Evolutionary conservation across 768 basidiomycete genomes (phyloP).

Genomic region (Mrakia frigida): DNA sequence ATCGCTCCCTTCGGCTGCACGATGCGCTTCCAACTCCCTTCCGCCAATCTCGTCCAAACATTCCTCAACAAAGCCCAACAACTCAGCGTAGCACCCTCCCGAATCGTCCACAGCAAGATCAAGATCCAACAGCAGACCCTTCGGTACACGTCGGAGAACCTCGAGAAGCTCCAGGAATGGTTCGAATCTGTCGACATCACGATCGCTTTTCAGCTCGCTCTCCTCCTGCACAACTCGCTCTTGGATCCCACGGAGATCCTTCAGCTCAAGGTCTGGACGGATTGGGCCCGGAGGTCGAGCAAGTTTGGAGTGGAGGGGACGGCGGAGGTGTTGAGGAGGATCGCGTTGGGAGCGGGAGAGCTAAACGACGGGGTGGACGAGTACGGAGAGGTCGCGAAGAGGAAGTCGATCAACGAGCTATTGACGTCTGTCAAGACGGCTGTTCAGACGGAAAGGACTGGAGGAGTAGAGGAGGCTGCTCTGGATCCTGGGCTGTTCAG

Average conservation of each 20-base stretch:
- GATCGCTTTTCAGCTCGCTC: neutral
- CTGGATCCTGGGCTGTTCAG: neutral
- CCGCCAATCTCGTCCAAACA: neutral
- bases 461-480: slow-evolving; percentile 27
- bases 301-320: neutral
- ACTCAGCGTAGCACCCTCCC: neutral
- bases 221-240: slow-evolving; percentile 2
- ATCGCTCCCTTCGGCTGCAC: slow-evolving; percentile 1
- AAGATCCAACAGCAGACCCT: slow-evolving; percentile 6
- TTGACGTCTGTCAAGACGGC: neutral
- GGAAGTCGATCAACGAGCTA: neutral
- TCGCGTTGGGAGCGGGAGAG: neutral
- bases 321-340: neutral
- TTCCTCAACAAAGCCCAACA: neutral
- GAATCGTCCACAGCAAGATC: neutral
- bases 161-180: neutral
- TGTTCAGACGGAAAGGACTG: slow-evolving; percentile 14
- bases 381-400: neutral
- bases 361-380: slow-evolving; percentile 1
- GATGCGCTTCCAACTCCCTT: neutral
- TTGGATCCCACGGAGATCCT: neutral
- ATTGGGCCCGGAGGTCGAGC: neutral
- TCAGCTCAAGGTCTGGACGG: neutral
- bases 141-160: neutral
- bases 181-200: neutral